Base-by-base conservation (phyloP, 306 rosid genomes). In the Rosa rugosa region DNA sequence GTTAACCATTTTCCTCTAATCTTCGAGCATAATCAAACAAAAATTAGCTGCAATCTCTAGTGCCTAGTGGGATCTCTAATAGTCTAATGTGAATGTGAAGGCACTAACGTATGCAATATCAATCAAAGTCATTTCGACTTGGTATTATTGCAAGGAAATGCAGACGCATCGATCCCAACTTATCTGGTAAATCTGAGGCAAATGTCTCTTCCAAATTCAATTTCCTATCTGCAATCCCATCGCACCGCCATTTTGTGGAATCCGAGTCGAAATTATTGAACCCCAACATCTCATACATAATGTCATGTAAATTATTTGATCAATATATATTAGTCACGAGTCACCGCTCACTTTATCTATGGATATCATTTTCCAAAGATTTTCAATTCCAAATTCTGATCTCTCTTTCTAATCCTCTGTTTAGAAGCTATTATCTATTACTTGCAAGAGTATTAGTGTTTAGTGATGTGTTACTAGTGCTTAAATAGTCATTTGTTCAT, bases 101-200 rank as follows among this genome's bases (percentile, higher is more conserved):
- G 71, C 60, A 75, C 59, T 31, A 80, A 3, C 34, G 41, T 59
- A 68, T 42, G 17, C 57, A 72, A 27, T 17, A 17, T 74, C 83
- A 88, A 83, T 86, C 84, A 73, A 64, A 54, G 85, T 80, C 86
- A 22, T 41, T 45, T 77, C 84, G 70, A 80, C 51, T 82, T 75
- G 50, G 45, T 82, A 75, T 17, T 56, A 9, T 12, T 27, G 41
- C 18, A 25, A 27, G 18, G 1, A 2, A 27, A 62, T 63, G 69
- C 8, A 45, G 49, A 60, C 72, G 80, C 73, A 49, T 76, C 57
- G 68, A 63, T 63, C 41, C 68, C 80, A 11, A 66, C 80, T 79
- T 49, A 78, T 79, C 83, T 12, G 80, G n/a, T 72, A 72, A 81
- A 59, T 67, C 66, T 51, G 79, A 81, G 81, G 75, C 83, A 69